phyloP scores from a whole-genome alignment of 2,329 filamentous ascomycete genomes.

The Drechslerella coelobrocha region DNA sequence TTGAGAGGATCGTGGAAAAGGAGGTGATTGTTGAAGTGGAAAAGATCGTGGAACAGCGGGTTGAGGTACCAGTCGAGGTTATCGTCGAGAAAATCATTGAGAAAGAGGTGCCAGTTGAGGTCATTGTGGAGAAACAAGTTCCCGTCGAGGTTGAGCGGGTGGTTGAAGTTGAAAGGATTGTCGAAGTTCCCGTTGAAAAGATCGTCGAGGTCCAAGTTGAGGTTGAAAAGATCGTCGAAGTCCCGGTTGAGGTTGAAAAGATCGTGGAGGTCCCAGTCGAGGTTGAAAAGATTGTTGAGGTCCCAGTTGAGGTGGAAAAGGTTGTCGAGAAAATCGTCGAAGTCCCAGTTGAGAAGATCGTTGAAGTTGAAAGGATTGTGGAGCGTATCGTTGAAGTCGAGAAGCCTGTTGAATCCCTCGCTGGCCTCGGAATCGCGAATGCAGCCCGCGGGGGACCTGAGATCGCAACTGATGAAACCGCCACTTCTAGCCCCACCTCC shows the following conservation, averaged over 20 bases:
- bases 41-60: conserved; percentile 15
- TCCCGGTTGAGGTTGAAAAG: conserved; percentile 21
- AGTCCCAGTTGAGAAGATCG: conserved; percentile 13
- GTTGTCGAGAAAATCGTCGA: conserved; percentile 20
- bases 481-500: conserved; percentile 36
- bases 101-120: conserved; percentile 16
- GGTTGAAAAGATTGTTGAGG: conserved; percentile 20
- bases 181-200: conserved; percentile 25
- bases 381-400: conserved; percentile 27
- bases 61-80: conserved; percentile 5
- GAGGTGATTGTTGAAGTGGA: conserved; percentile 15
- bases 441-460: conserved; percentile 29
- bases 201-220: conserved; percentile 5
- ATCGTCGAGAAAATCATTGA: conserved; percentile 26
- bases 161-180: conserved; percentile 28
- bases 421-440: conserved; percentile 22
- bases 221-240: conserved; percentile 19
- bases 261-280: conserved; percentile 15
- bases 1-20: conserved; percentile 18
- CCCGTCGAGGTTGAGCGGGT: conserved; percentile 24
- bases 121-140: conserved; percentile 25
- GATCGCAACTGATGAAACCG: conserved; percentile 44
- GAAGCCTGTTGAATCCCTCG: conserved; percentile 28
- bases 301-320: conserved; percentile 28
- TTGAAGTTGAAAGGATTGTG: conserved; percentile 23